Conservation (phyloP, 2,329 filamentous ascomycete species). For the Fusarium armeniacum region DNA sequence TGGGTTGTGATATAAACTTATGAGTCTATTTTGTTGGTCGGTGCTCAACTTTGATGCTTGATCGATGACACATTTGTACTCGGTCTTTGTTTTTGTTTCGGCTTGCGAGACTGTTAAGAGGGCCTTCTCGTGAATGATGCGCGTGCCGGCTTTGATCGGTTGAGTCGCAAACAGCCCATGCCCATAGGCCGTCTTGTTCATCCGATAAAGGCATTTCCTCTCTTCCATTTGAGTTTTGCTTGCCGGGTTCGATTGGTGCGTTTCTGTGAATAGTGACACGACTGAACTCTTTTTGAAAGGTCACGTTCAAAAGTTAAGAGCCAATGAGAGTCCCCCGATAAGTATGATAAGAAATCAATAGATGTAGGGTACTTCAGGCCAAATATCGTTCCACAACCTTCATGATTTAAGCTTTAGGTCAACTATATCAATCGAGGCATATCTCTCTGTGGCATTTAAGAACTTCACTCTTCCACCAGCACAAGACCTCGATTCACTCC, state of each 20-base stretch:
- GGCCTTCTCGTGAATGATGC: slow-evolving; percentile 21
- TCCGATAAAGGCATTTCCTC: neutral
- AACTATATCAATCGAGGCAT: too few relatives aligned
- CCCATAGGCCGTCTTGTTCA: slow-evolving; percentile 1
- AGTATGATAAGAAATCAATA: too few relatives aligned
- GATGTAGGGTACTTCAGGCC: neutral
- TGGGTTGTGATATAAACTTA: slow-evolving; percentile 13
- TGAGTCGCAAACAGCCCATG: slow-evolving; percentile 15
- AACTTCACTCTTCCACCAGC: neutral
- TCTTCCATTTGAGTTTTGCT: neutral
- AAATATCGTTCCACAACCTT: neutral
- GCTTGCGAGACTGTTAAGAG: slow-evolving; percentile 12
- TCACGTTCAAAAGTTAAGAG: neutral
- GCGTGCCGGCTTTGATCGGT: slow-evolving; percentile 13
- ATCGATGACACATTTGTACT: slow-evolving; percentile 24
- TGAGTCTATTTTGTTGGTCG: neutral
- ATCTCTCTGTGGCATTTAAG: neutral
- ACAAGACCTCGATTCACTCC: too few relatives aligned
- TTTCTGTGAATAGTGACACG: rapidly evolving
- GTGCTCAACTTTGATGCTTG: neutral
- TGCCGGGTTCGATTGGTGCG: rapidly evolving
- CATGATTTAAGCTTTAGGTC: neutral
- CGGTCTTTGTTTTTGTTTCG: slow-evolving; percentile 4
- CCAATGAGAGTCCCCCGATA: neutral
- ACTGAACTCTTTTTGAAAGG: neutral